Percentiles rank a stretch among this genome's conserved stretches.
These are phyloP conservation scores for Blyttiomyces sp. DNA, from an alignment of 371 early-diverging fungal species.

Conservation along the genomic window DNA sequence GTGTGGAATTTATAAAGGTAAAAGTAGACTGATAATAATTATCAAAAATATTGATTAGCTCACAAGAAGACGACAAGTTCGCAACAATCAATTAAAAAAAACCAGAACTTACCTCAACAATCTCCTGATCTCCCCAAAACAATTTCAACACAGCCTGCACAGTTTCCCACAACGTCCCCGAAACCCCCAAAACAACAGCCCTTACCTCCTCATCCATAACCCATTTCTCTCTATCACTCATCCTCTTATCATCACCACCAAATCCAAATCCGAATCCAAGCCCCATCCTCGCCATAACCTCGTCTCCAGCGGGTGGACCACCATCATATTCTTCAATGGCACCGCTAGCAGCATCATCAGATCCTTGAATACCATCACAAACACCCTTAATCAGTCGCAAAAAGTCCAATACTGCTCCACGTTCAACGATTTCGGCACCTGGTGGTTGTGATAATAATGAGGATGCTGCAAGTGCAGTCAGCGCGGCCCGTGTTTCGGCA, in stretches of 20 bases:
- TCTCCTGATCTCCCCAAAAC: conserved; percentile 14
- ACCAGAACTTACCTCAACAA: conserved; percentile 12
- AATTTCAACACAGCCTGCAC: conserved; percentile 8
- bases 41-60: conserved; percentile 6
- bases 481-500: background rate
- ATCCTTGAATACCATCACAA: conserved; percentile 20
- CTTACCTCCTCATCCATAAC: conserved; percentile 7
- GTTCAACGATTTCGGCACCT: conserved; percentile 14
- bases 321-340: conserved; percentile 10
- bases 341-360: background rate
- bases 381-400: conserved; percentile 14
- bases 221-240: too few relatives aligned
- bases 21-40: conserved; percentile 6
- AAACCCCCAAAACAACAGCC: background rate
- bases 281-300: too few relatives aligned
- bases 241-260: too few relatives aligned
- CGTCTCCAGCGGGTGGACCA: too few relatives aligned
- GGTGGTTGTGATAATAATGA: conserved; percentile 6
- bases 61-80: conserved; percentile 1
- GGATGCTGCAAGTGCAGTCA: background rate
- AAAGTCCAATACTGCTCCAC: conserved; percentile 9
- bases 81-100: background rate
- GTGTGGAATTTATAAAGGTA: background rate
- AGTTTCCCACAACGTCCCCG: conserved; percentile 16
- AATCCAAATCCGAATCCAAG: too few relatives aligned